These are phyloP conservation scores for Mucor saturninus DNA, from an alignment of 371 early-diverging fungal species.

Conservation along the genomic window DNA sequence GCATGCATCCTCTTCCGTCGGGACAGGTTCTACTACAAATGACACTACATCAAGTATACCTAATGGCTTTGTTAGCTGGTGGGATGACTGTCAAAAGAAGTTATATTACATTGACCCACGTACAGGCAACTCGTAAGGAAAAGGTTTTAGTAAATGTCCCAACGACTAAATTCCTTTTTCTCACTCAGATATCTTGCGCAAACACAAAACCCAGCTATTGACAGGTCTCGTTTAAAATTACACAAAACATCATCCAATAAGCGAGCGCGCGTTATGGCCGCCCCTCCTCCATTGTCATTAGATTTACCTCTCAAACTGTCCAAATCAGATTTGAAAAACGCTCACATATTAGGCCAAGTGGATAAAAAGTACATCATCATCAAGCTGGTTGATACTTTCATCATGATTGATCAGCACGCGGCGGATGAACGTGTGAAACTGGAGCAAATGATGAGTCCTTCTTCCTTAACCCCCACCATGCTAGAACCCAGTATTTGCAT, in stretches of 20 bases:
- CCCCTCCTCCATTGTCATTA: too few species aligned
- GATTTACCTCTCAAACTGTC: conserved; percentile 35
- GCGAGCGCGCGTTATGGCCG: not conserved
- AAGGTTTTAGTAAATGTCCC: not conserved
- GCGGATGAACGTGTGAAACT: conserved; percentile 82
- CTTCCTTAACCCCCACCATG: conserved; percentile 37
- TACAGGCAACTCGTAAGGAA: conserved; percentile 23
- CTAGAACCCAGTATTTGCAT: conserved; percentile 59
- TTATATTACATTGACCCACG: conserved; percentile 14
- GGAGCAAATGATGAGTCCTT: conserved; percentile 43
- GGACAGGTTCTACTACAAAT: not conserved
- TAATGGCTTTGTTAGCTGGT: conserved; percentile 12
- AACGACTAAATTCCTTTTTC: too few species aligned
- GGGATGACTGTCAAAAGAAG: conserved; percentile 11
- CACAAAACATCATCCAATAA: not conserved
- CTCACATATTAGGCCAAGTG: conserved; percentile 64
- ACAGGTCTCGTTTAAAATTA: conserved; percentile 18
- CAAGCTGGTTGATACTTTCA: conserved; percentile 33
- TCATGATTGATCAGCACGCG: conserved; percentile 86
- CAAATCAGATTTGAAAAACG: conserved; percentile 35
- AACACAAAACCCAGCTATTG: conserved; percentile 21
- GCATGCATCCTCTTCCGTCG: not conserved
- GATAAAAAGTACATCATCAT: conserved; percentile 72
- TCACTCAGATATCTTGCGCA: conserved; percentile 4
- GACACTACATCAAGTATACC: not conserved